A percentile compares a stretch with the other conserved stretches of the same genome.
These are phyloP conservation scores for Scleroderma bovista DNA, from an alignment of 768 basidiomycete species.

Conservation along the genomic window DNA sequence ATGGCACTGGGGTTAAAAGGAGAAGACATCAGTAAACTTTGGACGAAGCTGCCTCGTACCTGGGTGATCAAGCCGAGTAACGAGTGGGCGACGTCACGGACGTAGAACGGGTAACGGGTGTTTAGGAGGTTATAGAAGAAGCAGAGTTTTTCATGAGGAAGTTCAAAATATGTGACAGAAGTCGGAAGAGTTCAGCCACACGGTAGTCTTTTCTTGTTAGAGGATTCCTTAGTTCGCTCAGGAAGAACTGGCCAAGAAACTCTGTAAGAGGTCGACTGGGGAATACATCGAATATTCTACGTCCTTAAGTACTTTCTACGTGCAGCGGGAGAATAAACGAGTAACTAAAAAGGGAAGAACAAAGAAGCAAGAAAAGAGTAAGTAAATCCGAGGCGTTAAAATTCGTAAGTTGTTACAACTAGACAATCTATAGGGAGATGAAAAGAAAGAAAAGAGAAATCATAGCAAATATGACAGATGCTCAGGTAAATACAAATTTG, in stretches of 20 bases:
- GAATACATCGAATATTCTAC: background rate
- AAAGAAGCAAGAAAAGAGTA: too few relatives aligned
- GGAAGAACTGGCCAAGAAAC: background rate
- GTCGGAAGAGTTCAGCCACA: background rate
- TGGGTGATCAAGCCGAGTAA: background rate
- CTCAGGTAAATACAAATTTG: too few relatives aligned
- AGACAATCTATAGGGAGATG: too few relatives aligned
- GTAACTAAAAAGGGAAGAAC: too few relatives aligned
- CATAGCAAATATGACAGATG: too few relatives aligned
- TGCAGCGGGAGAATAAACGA: too few relatives aligned
- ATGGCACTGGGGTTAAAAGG: background rate
- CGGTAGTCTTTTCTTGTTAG: background rate
- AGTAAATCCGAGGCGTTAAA: too few relatives aligned
- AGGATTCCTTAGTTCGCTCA: background rate
- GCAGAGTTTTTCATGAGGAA: background rate
- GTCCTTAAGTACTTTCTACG: background rate
- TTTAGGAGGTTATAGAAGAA: background rate
- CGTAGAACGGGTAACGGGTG: too few relatives aligned
- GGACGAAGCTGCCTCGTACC: background rate
- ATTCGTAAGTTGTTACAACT: too few relatives aligned
- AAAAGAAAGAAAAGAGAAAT: too few relatives aligned
- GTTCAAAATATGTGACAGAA: background rate
- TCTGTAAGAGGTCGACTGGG: background rate
- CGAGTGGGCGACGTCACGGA: background rate
- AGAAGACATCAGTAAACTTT: background rate